A percentile compares a stretch with the other conserved stretches of the same genome.
Conservation (phyloP, 1,139 yeast species). For the Meyerozyma smithsonii region DNA sequence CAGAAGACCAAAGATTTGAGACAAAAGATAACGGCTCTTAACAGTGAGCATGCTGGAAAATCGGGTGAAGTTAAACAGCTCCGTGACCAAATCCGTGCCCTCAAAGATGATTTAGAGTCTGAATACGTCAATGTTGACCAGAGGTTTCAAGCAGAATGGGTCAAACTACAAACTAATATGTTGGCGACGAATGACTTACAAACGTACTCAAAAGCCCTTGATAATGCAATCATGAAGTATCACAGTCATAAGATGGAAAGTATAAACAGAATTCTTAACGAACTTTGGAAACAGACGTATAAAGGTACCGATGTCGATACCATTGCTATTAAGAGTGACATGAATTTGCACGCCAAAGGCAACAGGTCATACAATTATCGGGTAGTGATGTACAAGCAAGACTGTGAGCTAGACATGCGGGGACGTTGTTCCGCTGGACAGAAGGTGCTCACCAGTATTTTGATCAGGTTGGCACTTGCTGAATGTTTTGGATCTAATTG, state of each 20-base stretch:
- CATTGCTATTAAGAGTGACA: slow-evolving; percentile 80
- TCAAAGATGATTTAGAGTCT: slow-evolving; percentile 55
- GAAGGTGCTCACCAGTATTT: slow-evolving; percentile 87
- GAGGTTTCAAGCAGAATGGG: slow-evolving; percentile 65
- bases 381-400: slow-evolving; percentile 92
- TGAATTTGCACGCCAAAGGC: slow-evolving; percentile 52
- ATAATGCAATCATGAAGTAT: slow-evolving; percentile 88
- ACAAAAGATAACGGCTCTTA: slow-evolving; percentile 49
- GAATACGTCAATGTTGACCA: slow-evolving; percentile 69
- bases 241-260: slow-evolving; percentile 92
- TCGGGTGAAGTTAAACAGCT: slow-evolving; percentile 84
- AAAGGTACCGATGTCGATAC: slow-evolving; percentile 95
- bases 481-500: slow-evolving; percentile 95
- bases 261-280: slow-evolving; percentile 81
- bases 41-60: slow-evolving; percentile 69
- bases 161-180: slow-evolving; percentile 69
- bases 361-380: slow-evolving; percentile 83
- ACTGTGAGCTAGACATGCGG: slow-evolving; percentile 92
- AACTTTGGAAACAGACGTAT: slow-evolving; percentile 90
- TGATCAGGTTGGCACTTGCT: slow-evolving; percentile 86
- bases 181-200: slow-evolving; percentile 82
- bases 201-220: slow-evolving; percentile 80
- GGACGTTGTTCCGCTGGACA: slow-evolving; percentile 99
- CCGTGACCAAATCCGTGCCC: slow-evolving; percentile 59
- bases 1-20: slow-evolving; percentile 52